These are phyloP conservation scores for Ophiostoma pallidulum DNA, from an alignment of 2,329 filamentous ascomycete genomes.

Conservation along the genomic window DNA sequence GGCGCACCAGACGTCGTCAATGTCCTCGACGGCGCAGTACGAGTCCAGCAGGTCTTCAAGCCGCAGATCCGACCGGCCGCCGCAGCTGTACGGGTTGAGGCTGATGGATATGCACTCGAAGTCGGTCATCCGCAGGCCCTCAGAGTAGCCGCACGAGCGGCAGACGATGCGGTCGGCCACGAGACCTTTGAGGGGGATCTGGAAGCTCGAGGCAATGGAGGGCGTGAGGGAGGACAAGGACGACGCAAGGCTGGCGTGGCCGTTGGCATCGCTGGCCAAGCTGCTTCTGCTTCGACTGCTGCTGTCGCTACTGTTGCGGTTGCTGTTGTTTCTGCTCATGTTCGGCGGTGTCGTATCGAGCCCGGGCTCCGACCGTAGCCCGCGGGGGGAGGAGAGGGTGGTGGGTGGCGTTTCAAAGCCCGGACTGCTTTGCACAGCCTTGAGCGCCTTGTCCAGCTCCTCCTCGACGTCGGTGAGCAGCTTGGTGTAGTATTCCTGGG, in stretches of 20 bases:
- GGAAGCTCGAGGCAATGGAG: constrained; percentile 30
- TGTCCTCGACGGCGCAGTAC: constrained; percentile 74
- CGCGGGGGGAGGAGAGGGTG: background rate
- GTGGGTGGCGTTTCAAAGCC: constrained; percentile 30
- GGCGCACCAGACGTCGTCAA: constrained; percentile 81
- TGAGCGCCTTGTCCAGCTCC: constrained; percentile 50
- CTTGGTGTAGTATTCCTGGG: constrained; percentile 93
- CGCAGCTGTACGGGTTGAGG: constrained; percentile 61
- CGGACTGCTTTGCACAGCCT: constrained; percentile 22
- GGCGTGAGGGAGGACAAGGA: constrained; percentile 27
- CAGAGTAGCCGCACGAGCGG: constrained; percentile 72
- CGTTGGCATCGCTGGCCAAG: constrained; percentile 47
- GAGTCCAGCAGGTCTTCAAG: constrained; percentile 73
- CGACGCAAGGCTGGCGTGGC: constrained; percentile 40
- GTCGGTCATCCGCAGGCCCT: constrained; percentile 79
- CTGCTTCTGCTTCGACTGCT: constrained; percentile 25
- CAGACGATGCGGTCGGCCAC: constrained; percentile 85
- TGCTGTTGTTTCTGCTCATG: background rate
- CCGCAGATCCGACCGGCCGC: constrained; percentile 54
- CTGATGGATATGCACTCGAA: constrained; percentile 97
- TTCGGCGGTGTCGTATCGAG: too few species aligned
- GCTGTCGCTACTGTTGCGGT: background rate
- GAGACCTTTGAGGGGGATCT: constrained; percentile 79
- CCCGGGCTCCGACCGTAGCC: too few species aligned
- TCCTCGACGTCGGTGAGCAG: constrained; percentile 77